phyloP scores from a whole-genome alignment of 2,329 filamentous ascomycete species.

The Mycosphaerella arachidis region DNA sequence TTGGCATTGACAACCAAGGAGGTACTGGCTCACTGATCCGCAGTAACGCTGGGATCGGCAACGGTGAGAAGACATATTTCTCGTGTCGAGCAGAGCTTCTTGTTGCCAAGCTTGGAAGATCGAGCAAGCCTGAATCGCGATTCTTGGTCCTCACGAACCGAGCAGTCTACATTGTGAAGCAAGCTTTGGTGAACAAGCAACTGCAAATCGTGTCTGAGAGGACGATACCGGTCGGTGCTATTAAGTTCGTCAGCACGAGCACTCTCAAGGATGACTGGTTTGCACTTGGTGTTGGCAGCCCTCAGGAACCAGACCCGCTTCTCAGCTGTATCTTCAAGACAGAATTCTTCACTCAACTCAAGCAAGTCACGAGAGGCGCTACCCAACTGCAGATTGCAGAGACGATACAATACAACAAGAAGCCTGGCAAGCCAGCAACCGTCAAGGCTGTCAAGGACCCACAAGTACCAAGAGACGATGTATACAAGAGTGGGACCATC shows the following conservation, averaged over 20 bases:
- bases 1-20: slow-evolving; percentile 75
- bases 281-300: slow-evolving; percentile 81
- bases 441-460: slow-evolving; percentile 92
- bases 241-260: slow-evolving; percentile 81
- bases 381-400: slow-evolving; percentile 80
- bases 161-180: slow-evolving; percentile 84
- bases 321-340: slow-evolving; percentile 94
- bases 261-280: slow-evolving; percentile 94
- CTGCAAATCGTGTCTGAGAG: slow-evolving; percentile 76
- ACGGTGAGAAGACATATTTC: slow-evolving; percentile 74
- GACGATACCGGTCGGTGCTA: slow-evolving; percentile 75
- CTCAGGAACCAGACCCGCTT: slow-evolving; percentile 88
- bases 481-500: slow-evolving; percentile 89
- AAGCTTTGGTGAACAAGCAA: slow-evolving; percentile 76
- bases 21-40: slow-evolving; percentile 80
- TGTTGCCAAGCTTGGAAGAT: slow-evolving; percentile 92
- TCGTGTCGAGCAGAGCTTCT: slow-evolving; percentile 87
- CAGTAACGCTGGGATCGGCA: slow-evolving; percentile 61
- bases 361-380: slow-evolving; percentile 70
- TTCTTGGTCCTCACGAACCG: slow-evolving; percentile 74
- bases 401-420: slow-evolving; percentile 92
- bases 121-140: slow-evolving; percentile 85
- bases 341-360: slow-evolving; percentile 91
- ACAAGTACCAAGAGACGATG: slow-evolving; percentile 64
- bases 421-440: slow-evolving; percentile 82